These are phyloP conservation scores for Coemansia sp. DNA, from an alignment of 192 early-diverging fungal genomes.

Conservation along the genomic window DNA sequence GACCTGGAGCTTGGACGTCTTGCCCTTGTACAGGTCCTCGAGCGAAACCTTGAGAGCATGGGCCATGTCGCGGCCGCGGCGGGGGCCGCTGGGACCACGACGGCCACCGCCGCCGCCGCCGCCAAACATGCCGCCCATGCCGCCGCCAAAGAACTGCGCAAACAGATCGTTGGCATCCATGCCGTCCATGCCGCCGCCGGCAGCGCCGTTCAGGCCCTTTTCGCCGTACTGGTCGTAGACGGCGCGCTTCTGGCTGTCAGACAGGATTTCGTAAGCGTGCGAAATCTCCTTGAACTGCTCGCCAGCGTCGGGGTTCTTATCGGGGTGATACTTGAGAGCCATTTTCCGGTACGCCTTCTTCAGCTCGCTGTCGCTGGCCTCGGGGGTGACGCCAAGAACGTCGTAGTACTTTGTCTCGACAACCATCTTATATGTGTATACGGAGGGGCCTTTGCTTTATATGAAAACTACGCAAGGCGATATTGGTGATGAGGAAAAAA, in stretches of 20 bases:
- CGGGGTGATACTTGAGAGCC: conserved; percentile 72
- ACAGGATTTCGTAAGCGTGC: conserved; percentile 96
- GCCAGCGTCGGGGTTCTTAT: conserved; percentile 74
- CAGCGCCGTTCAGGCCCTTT: conserved; percentile 79
- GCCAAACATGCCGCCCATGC: conserved; percentile 68
- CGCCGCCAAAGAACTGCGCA: conserved; percentile 93
- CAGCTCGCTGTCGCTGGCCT: conserved; percentile 75
- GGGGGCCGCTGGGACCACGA: conserved; percentile 70
- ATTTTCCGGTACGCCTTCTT: conserved; percentile 99
- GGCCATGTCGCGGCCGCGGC: conserved; percentile 90
- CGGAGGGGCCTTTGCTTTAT: neutral
- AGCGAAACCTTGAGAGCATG: conserved; percentile 80
- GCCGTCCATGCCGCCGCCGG: conserved; percentile 63
- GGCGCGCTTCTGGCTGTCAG: conserved; percentile 83
- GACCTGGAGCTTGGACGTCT: conserved; percentile 91
- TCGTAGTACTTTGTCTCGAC: conserved; percentile 93
- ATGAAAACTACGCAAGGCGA: neutral
- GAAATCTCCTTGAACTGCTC: conserved; percentile 98
- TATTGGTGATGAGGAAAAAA: neutral
- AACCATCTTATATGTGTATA: conserved; percentile 32
- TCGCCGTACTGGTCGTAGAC: conserved; percentile 92
- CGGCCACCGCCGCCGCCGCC: conserved; percentile 74
- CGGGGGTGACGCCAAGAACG: conserved; percentile 73
- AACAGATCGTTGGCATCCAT: conserved; percentile 94
- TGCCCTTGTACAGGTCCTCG: conserved; percentile 93